Percentiles rank a stretch among this genome's conserved stretches.
Conservation (phyloP, 805 yeast species). For the Ogataea trehalophila region DNA sequence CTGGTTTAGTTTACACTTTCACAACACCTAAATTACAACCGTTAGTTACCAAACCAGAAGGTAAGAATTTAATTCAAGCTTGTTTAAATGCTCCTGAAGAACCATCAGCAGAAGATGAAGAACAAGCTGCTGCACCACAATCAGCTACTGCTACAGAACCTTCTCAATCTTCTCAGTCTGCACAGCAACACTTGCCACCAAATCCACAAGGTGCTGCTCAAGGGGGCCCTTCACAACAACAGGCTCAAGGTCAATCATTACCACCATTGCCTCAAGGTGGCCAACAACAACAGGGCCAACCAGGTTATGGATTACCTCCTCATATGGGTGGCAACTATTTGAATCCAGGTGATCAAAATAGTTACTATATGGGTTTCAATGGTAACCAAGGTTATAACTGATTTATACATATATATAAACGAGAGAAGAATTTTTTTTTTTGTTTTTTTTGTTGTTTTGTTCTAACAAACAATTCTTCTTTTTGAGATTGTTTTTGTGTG, state of each 20-base stretch:
- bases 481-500: background rate
- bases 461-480: background rate
- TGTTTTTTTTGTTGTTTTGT: constrained; percentile 1
- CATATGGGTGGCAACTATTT: constrained; percentile 24
- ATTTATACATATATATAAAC: background rate
- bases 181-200: constrained; percentile 6
- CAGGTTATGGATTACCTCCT: constrained; percentile 23
- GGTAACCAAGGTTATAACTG: constrained; percentile 26
- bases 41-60: constrained; percentile 93
- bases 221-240: constrained; percentile 20
- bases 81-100: constrained; percentile 97
- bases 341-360: constrained; percentile 23
- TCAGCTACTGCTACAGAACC: constrained; percentile 10
- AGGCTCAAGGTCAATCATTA: constrained; percentile 23
- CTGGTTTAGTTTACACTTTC: constrained; percentile 97
- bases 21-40: constrained; percentile 99
- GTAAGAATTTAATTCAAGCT: constrained; percentile 93
- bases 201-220: constrained; percentile 12
- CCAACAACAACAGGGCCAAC: constrained; percentile 15
- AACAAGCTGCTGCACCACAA: constrained; percentile 19
- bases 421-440: background rate
- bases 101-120: constrained; percentile 55
- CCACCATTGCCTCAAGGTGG: constrained; percentile 24
- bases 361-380: constrained; percentile 26
- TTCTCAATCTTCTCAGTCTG: constrained; percentile 13